Evolutionary conservation across 2,329 filamentous ascomycete genomes (phyloP), one percentile per base, ranked within the genome.

Genomic region (Colletotrichum sojae): DNA sequence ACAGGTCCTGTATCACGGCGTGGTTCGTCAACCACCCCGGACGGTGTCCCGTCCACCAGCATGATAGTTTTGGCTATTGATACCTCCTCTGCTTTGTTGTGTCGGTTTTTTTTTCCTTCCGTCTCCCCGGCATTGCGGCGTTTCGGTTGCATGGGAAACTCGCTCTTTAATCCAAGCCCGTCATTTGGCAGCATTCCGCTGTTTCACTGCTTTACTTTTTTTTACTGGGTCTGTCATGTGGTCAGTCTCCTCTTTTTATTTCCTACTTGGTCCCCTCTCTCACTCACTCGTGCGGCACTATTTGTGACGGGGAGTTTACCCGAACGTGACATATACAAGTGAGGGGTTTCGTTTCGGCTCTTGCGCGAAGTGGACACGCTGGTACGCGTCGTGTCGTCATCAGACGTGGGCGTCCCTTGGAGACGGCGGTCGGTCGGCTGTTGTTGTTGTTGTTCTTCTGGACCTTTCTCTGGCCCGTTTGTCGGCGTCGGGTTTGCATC

Each of bases 21-120:
- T 92, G 90, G 90, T 91, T 90, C 75, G 82, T 86, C 66, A 84
- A 84, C 59, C 88, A 90, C 68, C 89, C 89, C 1, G 89, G 89
- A 2, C 82, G 88, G 66, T 92, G 90, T 73, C 90, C 90, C 1
- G 87, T 91, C 45, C 90, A 91, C 76, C 89, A 91, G 75, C 89
- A 91, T 76, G 87, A 89, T 73, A 85, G 86, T 61, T 88, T 85
- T 77, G 88, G 87, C 43, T 89, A 84, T 74, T 85, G 69, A 76
- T 63, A 67, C 53, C 63, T 62, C 45, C 31, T 36, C 9, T 36
- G 31, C 31, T 10, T 36, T 36, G 31, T 10, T 36, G 1, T 31
- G 27, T 36, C 31, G 8, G 31, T 36, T 10, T 36, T 43, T 43
- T 27, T 58, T 45, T 39, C 49, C 43, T 39, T 25, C 20, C 53